Base-by-base conservation (phyloP, 2,329 filamentous ascomycete genomes). In the Neurospora sp. region DNA sequence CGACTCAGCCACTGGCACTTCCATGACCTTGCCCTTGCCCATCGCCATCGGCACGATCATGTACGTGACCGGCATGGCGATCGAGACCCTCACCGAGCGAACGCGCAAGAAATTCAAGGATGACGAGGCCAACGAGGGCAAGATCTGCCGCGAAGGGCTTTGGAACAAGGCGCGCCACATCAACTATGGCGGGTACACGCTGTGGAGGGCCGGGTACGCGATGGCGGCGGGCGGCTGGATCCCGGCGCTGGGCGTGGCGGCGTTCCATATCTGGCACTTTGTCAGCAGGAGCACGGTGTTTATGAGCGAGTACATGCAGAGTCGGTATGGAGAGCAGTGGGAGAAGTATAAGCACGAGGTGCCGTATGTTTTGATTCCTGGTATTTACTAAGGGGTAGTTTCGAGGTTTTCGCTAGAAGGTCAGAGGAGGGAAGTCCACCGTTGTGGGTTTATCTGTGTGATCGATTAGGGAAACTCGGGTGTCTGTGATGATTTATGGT, bases 61-160 rank as follows among this genome's bases (percentile, higher is more conserved):
- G 66, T 90, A 86, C 75, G 76, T 79, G 4, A 73, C 81, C 4
- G 88, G 88, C 10, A 81, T 90, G 38, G 70, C 81, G 4, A 79
- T 85, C 4, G 88, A 91, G 78, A 82, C 84, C 5, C 74, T 84
- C 3, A 81, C 86, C 0, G 88, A 91, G 78, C 75, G 84, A 38
- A 88, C 90, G 78, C 82, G 89, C 70, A 77, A 77, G 71, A 58
- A 68, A 9, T 83, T 82, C 78, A 82, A 83, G 77, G 73, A 75
- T 38, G 71, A 74, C 5, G 75, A 78, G 13, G 76, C 76, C 69
- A 82, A 81, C 71, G 73, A 77, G 68, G 81, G 80, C 69, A 80
- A 78, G 74, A 75, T 82, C 58, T 81, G 80, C 73, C 77, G 75
- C 46, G 72, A 70, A 38, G 81, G 81, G 0, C 75, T 82, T 36